These are phyloP conservation scores for Carex pumila DNA, from an alignment of 176 grass and related monocot species.

Conservation along the genomic window DNA sequence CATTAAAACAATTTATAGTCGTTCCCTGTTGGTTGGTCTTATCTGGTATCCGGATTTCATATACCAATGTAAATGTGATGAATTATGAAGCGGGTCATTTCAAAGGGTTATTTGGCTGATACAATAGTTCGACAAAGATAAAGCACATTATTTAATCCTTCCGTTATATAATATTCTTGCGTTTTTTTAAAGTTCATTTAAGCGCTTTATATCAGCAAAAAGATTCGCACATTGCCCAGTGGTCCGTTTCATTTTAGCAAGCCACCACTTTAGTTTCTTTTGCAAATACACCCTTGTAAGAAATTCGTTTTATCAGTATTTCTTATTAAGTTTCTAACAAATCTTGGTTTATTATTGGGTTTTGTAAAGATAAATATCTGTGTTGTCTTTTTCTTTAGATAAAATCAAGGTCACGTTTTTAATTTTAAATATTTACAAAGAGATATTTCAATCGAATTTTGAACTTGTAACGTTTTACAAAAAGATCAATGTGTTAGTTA, in stretches of 20 bases:
- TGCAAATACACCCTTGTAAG: not conserved
- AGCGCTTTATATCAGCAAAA: not conserved
- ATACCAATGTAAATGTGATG: not conserved
- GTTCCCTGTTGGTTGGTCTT: not conserved
- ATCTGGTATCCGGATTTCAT: not conserved
- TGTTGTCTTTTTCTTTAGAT: too few species aligned
- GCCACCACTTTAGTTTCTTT: not conserved
- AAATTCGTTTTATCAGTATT: not conserved
- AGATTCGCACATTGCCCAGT: not conserved
- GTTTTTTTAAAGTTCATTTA: not conserved
- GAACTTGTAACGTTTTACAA: too few species aligned
- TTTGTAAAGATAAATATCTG: not conserved
- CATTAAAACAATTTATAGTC: constrained; percentile 2
- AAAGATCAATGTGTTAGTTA: too few species aligned
- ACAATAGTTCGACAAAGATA: not conserved
- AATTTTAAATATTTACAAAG: too few species aligned
- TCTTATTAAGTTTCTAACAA: not conserved
- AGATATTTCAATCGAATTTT: too few species aligned
- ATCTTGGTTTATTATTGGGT: not conserved
- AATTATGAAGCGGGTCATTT: not conserved
- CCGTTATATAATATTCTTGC: not conserved
- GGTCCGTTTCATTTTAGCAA: not conserved
- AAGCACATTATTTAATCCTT: not conserved
- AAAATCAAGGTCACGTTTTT: too few species aligned
- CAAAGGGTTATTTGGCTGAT: not conserved